A percentile compares a stretch with the other conserved stretches of the same genome.
phyloP scores from a whole-genome alignment of 2,329 filamentous ascomycete species.

The Lasiodiplodia gonubiensis region DNA sequence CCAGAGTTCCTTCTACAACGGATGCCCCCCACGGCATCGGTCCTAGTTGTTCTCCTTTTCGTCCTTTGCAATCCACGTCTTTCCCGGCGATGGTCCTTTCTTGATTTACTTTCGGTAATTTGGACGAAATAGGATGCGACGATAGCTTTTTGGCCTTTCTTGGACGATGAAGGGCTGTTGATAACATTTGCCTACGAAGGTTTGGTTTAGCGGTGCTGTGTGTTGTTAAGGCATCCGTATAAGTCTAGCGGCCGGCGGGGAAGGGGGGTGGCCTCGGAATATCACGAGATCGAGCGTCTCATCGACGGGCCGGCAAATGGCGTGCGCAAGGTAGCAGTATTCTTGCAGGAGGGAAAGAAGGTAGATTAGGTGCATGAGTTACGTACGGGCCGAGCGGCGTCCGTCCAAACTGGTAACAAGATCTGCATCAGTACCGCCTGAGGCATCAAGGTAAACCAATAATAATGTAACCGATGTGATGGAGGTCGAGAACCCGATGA shows the following conservation, averaged over 20 bases:
- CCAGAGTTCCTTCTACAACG: not conserved
- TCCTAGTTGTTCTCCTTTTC: not conserved
- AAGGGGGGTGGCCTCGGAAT: too few relatives aligned
- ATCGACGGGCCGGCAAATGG: not conserved
- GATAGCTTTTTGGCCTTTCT: not conserved
- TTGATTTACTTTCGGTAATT: slow-evolving; percentile 10
- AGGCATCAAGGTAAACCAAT: not conserved
- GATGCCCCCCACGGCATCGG: not conserved
- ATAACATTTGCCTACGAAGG: not conserved
- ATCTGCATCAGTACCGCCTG: slow-evolving; percentile 5
- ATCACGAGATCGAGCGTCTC: not conserved
- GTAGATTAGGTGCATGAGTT: not conserved
- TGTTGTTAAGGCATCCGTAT: too few relatives aligned
- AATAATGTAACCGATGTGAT: not conserved
- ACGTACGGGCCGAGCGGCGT: not conserved
- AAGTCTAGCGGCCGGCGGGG: not conserved
- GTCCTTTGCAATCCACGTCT: not conserved
- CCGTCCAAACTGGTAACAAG: not conserved
- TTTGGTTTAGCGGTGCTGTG: not conserved
- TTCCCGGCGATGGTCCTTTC: not conserved
- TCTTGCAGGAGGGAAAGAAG: not conserved
- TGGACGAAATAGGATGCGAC: not conserved
- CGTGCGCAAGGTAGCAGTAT: not conserved
- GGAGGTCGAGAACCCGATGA: slow-evolving; percentile 13
- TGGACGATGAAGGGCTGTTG: not conserved